Evolutionary conservation across 179 eudicot species (phyloP).

Genomic region (Vitellaria paradoxa): DNA sequence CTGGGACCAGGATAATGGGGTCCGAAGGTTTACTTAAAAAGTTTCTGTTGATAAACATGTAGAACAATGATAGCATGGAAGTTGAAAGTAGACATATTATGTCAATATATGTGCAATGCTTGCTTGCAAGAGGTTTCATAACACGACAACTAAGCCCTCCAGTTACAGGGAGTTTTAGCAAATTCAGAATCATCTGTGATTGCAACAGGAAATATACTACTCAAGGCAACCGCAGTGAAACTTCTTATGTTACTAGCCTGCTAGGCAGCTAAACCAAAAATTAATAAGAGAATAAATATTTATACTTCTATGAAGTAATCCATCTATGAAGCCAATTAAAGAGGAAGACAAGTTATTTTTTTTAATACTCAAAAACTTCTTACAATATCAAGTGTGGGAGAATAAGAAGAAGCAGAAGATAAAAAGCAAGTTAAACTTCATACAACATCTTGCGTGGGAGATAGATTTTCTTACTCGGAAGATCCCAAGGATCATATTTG

Average conservation of each 20-base stretch:
- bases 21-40: background rate
- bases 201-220: too few relatives aligned
- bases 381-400: background rate
- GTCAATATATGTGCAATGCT: background rate
- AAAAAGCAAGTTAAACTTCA: background rate
- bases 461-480: slow-evolving; percentile 74
- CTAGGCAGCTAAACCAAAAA: background rate
- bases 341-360: too few relatives aligned
- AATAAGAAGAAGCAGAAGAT: background rate
- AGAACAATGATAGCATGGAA: background rate
- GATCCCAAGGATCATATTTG: slow-evolving; percentile 96
- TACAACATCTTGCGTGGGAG: background rate
- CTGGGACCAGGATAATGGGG: too few relatives aligned
- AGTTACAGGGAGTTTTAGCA: background rate
- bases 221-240: too few relatives aligned
- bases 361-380: too few relatives aligned
- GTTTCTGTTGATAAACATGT: background rate
- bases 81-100: background rate
- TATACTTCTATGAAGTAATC: too few relatives aligned
- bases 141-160: slow-evolving; percentile 11
- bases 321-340: too few relatives aligned
- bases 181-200: too few relatives aligned
- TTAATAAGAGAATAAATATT: background rate
- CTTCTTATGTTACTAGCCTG: too few relatives aligned
- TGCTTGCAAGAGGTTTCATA: background rate